Percentiles rank a stretch among this genome's conserved stretches.
These are phyloP conservation scores for Fagus sylvatica DNA, from an alignment of 306 rosid genomes.

Conservation along the genomic window DNA sequence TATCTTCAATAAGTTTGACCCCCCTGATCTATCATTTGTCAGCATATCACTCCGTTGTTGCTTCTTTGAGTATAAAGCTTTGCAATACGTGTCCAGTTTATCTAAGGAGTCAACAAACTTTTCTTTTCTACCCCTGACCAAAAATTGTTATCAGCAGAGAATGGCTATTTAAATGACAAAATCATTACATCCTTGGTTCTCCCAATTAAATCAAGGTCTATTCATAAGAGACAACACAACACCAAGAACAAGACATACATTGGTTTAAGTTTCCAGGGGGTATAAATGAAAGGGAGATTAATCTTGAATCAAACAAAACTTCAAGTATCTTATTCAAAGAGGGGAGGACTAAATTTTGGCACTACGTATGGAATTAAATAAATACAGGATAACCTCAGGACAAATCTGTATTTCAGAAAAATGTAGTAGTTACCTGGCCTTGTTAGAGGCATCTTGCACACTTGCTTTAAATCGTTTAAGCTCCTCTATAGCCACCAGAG, in stretches of 20 bases:
- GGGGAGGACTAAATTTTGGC: neutral
- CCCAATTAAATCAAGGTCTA: neutral
- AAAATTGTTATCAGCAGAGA: slow-evolving; percentile 32
- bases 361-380: neutral
- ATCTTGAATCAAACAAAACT: neutral
- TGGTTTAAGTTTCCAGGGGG: neutral
- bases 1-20: slow-evolving; percentile 51
- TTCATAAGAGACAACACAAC: slow-evolving; percentile 3
- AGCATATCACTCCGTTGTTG: slow-evolving; percentile 60
- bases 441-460: slow-evolving; percentile 51
- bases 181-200: slow-evolving; percentile 2
- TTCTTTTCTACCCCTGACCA: slow-evolving; percentile 56
- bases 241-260: neutral
- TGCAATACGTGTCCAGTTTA: slow-evolving; percentile 66
- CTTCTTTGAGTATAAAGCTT: slow-evolving; percentile 62
- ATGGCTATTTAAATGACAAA: slow-evolving; percentile 22
- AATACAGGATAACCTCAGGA: neutral
- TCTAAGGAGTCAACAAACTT: slow-evolving; percentile 65
- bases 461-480: slow-evolving; percentile 62
- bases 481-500: slow-evolving; percentile 62
- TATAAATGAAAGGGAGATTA: neutral
- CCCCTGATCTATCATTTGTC: slow-evolving; percentile 59
- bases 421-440: slow-evolving; percentile 67
- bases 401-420: slow-evolving; percentile 12
- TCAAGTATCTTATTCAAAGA: neutral